A percentile compares a stretch with the other conserved stretches of the same genome.
Evolutionary conservation across 1,284 basidiomycete species (phyloP).

Genomic region (Irpex rosettiformis): DNA sequence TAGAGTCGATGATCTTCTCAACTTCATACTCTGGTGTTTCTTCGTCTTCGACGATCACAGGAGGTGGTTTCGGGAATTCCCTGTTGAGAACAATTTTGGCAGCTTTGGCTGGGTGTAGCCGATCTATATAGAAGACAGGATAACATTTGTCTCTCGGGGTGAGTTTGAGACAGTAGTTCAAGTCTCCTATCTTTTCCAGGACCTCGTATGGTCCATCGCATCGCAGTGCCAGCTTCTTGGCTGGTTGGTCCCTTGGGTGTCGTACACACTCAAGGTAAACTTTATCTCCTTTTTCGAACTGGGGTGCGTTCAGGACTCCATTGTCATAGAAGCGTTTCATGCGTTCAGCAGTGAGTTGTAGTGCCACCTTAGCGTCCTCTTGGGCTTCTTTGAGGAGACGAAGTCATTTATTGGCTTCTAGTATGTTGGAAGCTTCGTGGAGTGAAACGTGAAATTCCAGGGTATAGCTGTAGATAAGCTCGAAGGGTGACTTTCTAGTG

Average conservation of each 20-base stretch:
- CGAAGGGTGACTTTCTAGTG: slow-evolving; percentile 26
- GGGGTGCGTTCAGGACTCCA: background rate
- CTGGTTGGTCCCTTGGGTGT: background rate
- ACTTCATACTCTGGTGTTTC: slow-evolving; percentile 4
- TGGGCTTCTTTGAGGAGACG: background rate
- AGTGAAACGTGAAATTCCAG: background rate
- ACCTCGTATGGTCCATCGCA: background rate
- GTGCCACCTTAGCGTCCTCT: background rate
- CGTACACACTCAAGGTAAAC: background rate
- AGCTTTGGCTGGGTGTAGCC: background rate
- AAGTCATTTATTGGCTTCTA: background rate
- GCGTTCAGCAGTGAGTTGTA: background rate
- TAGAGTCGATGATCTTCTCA: background rate
- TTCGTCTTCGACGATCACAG: background rate
- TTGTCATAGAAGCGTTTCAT: background rate
- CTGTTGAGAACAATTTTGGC: background rate
- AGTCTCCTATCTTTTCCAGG: background rate
- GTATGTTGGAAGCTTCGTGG: background rate
- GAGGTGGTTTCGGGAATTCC: background rate
- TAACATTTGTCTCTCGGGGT: background rate
- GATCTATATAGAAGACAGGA: background rate
- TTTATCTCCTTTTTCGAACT: background rate
- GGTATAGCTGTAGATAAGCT: background rate
- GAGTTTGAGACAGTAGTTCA: background rate
- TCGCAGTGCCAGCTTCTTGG: background rate